Base-by-base conservation (phyloP, 2,329 filamentous ascomycete genomes). In the Blumeria hordei region DNA sequence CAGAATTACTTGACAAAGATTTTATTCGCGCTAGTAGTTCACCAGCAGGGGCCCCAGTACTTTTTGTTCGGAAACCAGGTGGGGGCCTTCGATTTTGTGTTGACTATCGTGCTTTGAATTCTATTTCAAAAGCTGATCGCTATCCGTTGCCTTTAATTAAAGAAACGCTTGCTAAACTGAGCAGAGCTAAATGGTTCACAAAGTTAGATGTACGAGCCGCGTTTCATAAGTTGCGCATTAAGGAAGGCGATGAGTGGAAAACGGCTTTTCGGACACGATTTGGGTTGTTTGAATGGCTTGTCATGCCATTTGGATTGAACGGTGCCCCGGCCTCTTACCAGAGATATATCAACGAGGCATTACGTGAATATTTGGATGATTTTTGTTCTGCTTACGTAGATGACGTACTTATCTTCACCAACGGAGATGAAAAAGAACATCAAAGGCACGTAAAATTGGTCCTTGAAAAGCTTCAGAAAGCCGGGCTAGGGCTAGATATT, bases 221-320 rank as follows among this genome's bases (percentile, higher is more conserved):
- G 3, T 57, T n/a, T 52, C 21, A 55, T 18, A 47, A 41, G 12
- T 32, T 55, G 10, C 36, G 47, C 5, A 51, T 57, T 5, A 50
- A 55, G n/a, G 35, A 49, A 39, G 43, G 44, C 4, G 34, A 49
- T 7, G 43, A 50, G 18, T 49, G 43, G 33, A 37, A 49, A 14
- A 50, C 44, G 1, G 43, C 54, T 12, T 50, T 55, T 14, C 28
- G 44, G 1, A 49, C 32, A 8, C 18, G 44, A 50, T 50, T 39
- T 16, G 44, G 33, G 2, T 36, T 50, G 6, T 55, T 32, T 21
- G 44, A 55, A 14, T 57, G 39, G 35, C 32, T 37, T 7, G 53
- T 58, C 1, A n/a, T 56, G 36, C 54, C 36, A 3, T 56, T 58
- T 43, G 53, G 55, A 6, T 14, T 58, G 7, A 49, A 28, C 21